Conservation (phyloP, 768 basidiomycete species). For the Tylopilus felleus region DNA sequence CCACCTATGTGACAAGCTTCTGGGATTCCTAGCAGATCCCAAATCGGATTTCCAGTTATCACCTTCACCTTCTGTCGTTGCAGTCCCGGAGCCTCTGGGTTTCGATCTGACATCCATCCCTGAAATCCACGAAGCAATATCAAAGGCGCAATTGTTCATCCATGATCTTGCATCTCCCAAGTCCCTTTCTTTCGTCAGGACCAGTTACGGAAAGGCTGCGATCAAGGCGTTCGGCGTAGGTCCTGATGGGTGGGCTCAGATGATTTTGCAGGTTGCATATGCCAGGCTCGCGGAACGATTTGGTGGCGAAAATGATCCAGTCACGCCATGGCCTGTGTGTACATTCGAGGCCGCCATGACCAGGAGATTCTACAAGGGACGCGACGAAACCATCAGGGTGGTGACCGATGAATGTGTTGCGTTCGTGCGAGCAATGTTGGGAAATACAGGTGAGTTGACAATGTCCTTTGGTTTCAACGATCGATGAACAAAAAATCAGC, state of each 20-base stretch:
- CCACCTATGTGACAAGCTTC: constrained; percentile 66
- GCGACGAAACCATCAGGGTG: constrained; percentile 89
- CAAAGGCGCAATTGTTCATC: constrained; percentile 51
- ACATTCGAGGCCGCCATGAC: constrained; percentile 94
- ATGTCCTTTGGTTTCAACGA: too few species aligned
- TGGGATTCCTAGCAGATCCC: constrained; percentile 57
- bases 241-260: constrained; percentile 93
- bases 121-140: constrained; percentile 44
- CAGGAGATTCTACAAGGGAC: constrained; percentile 81
- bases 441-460: constrained; percentile 32
- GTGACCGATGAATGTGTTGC: constrained; percentile 72
- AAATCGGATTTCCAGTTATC: constrained; percentile 59
- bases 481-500: too few species aligned
- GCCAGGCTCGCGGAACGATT: constrained; percentile 55
- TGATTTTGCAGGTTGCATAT: constrained; percentile 89
- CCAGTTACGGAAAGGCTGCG: constrained; percentile 77
- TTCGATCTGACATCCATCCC: constrained; percentile 54
- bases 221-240: constrained; percentile 86
- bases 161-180: constrained; percentile 60
- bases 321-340: constrained; percentile 52
- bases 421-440: constrained; percentile 76
- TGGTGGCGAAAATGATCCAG: constrained; percentile 15
- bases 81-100: constrained; percentile 50
- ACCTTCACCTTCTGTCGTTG: constrained; percentile 9
- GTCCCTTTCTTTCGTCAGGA: constrained; percentile 57